A percentile compares a stretch with the other conserved stretches of the same genome.
phyloP scores from a whole-genome alignment of 768 basidiomycete species.

The Suillus bovinus region DNA sequence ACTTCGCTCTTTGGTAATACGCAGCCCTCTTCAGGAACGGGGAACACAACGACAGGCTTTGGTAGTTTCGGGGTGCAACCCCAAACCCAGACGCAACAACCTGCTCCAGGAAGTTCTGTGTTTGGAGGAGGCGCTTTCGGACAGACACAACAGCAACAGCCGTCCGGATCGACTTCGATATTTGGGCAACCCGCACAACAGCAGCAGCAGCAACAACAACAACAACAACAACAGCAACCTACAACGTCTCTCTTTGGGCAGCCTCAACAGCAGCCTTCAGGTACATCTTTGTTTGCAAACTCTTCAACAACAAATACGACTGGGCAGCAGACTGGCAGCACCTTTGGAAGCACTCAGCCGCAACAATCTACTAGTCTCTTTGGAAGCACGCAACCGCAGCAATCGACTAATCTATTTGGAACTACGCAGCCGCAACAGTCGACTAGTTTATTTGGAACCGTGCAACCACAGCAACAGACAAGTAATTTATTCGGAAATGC shows the following conservation, averaged over 20 bases:
- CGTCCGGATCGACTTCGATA: constrained; percentile 23
- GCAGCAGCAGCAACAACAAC: constrained; percentile 18
- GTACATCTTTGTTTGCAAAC: constrained; percentile 5
- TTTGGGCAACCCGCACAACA: constrained; percentile 29
- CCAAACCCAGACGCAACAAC: constrained; percentile 26
- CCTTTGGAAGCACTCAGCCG: constrained; percentile 41
- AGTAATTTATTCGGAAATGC: constrained; percentile 21
- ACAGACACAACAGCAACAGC: constrained; percentile 24
- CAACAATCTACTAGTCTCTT: constrained; percentile 25
- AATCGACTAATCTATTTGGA: constrained; percentile 22
- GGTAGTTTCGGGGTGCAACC: constrained; percentile 38
- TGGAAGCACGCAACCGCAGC: constrained; percentile 23
- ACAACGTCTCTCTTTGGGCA: constrained; percentile 40
- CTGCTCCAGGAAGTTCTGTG: constrained; percentile 19
- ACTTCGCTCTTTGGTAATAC: constrained; percentile 35
- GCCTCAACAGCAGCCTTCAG: constrained; percentile 23
- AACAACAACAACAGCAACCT: constrained; percentile 37
- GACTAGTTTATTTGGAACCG: constrained; percentile 26
- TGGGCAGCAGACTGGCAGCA: constrained; percentile 32
- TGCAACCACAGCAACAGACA: constrained; percentile 17
- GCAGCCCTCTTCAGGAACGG: constrained; percentile 3
- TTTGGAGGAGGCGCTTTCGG: constrained; percentile 19
- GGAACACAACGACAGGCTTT: constrained; percentile 12
- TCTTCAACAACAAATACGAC: constrained; percentile 9
- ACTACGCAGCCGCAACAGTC: constrained; percentile 19